These are phyloP conservation scores for Escallonia rubra DNA, from an alignment of 129 eudicot genomes.

Conservation along the genomic window DNA sequence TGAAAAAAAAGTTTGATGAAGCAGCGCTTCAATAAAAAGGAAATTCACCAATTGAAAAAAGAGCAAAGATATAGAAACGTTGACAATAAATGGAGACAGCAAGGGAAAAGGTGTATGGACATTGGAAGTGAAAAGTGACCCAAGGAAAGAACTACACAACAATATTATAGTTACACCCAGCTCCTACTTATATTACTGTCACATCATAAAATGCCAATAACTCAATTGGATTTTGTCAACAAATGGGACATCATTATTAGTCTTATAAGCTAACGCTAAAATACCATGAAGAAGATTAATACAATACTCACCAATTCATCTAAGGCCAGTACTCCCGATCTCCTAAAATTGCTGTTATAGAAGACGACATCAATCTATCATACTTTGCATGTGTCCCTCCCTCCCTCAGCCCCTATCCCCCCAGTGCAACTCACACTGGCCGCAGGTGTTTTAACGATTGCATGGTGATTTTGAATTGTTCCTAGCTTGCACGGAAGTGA, in stretches of 20 bases:
- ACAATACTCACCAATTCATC: too few relatives aligned
- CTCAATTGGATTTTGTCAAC: background rate
- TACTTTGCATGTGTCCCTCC: too few relatives aligned
- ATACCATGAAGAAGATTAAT: too few relatives aligned
- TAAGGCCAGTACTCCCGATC: too few relatives aligned
- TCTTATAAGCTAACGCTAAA: background rate
- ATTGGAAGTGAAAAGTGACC: background rate
- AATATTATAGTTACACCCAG: background rate
- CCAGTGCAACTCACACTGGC: too few relatives aligned
- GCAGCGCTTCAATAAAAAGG: background rate
- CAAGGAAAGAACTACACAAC: background rate
- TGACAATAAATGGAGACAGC: background rate
- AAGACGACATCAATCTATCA: too few relatives aligned
- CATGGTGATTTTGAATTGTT: too few relatives aligned
- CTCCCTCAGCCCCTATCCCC: too few relatives aligned
- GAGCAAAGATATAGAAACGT: background rate
- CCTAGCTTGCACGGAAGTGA: too few relatives aligned
- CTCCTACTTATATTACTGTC: background rate
- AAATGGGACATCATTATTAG: background rate
- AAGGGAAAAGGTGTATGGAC: too few relatives aligned
- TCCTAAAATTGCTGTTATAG: too few relatives aligned
- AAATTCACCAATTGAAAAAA: background rate
- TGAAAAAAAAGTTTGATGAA: slow-evolving; percentile 1
- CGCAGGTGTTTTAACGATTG: too few relatives aligned
- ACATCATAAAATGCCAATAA: background rate